Conservation (phyloP, 1,284 basidiomycete genomes). For the Gomphus sp. region DNA sequence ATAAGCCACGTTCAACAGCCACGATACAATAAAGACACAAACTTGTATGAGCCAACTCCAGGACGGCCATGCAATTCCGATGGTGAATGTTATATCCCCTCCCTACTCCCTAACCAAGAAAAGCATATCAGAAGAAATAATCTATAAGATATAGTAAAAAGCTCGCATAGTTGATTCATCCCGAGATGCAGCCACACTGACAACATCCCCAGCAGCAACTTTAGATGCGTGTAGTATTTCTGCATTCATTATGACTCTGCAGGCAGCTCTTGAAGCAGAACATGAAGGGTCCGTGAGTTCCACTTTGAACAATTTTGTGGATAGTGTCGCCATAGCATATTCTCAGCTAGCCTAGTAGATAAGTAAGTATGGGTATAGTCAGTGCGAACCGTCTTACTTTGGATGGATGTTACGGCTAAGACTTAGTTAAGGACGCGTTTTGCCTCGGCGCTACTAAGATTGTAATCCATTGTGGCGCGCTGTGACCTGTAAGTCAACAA, state of each 20-base stretch:
- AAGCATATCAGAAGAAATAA: too few species aligned
- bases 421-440: too few species aligned
- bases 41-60: too few species aligned
- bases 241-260: conserved; percentile 21
- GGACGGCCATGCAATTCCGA: too few species aligned
- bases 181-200: conserved; percentile 41
- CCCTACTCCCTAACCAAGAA: neutral
- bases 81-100: neutral
- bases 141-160: too few species aligned
- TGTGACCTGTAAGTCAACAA: too few species aligned
- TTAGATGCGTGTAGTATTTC: conserved; percentile 56
- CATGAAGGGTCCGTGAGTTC: conserved; percentile 25
- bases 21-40: conserved; percentile 7
- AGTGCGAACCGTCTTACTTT: too few species aligned
- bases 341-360: too few species aligned
- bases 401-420: too few species aligned
- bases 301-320: conserved; percentile 36
- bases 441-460: too few species aligned
- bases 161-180: neutral
- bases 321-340: neutral
- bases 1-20: conserved; percentile 4
- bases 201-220: conserved; percentile 60
- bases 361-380: too few species aligned
- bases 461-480: too few species aligned
- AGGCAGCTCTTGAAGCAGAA: conserved; percentile 38